Evolutionary conservation across 2,329 filamentous ascomycete species (phyloP), one percentile per base, ranked within the genome.

Genomic region (Talaromyces sp.): DNA sequence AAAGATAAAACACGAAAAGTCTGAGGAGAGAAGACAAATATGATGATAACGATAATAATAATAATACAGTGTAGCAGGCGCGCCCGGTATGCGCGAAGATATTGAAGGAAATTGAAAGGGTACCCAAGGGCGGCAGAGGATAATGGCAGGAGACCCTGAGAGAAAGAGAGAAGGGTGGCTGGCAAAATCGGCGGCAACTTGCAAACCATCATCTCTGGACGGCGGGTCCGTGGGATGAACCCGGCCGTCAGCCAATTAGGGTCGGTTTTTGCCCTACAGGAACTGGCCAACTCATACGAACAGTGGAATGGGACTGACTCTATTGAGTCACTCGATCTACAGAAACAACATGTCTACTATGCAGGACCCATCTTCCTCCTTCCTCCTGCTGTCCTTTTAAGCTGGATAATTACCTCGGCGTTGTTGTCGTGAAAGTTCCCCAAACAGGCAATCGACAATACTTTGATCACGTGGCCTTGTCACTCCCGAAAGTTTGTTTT

Each of bases 101-200:
- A 31, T 31, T 31, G 27, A 31, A 31, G 7, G 27, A 54, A 43
- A 62, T 43, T 37, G 33, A 56, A 35, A 22, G 33, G 33, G 31
- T 22, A 27, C 27, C 27, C 27, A 37, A 31, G 14, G 52, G 37
- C 4, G 41, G 6, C 14, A 47, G 31, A 39, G 54, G 27, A 37
- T 19, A 31, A 31, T 31, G 27, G 27, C 27, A 31, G 27, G 27
- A 56, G 33, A 37, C 31, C 31, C 50, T 37, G 52, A 56, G 56
- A 52, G 54, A 45, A 33, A 56, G 61, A 63, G 50, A 39, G 62
- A 54, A 35, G 56, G 56, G 62, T 57, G 56, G 56, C 43, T 52
- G 52, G 62, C 54, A 52, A 24, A 52, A 39, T 19, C 31, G 41
- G 56, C 52, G 62, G 52, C 54, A 41, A 39, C 31, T 56, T 56